Evolutionary conservation across 495 filamentous ascomycete species (phyloP), one percentile per base, ranked within the genome.

Genomic region (Penicillium canariense): DNA sequence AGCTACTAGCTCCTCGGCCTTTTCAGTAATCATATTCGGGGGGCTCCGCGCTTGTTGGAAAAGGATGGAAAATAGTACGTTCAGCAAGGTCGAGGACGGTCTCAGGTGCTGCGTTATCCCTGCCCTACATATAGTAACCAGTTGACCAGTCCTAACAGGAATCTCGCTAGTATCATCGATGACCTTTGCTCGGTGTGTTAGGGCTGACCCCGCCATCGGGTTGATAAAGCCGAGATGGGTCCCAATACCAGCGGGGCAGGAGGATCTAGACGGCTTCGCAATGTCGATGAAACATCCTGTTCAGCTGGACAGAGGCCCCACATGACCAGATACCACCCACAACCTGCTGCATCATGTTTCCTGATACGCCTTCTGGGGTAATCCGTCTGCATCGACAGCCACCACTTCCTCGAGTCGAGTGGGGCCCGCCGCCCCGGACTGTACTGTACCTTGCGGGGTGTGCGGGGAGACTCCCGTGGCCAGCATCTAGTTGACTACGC

Each of bases 11-110:
- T 57, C 54, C 31, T 50, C 38, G 4, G 25, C 2, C 31, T 56
- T 56, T 48, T 54, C 58, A 12, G 32, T 49, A 22, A 57, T 50
- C 54, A 57, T 61, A 1, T 44, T 47, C n/a, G n/a, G n/a, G n/a
- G n/a, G n/a, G n/a, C n/a, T n/a, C n/a, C n/a, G n/a, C n/a, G n/a
- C n/a, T n/a, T n/a, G n/a, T n/a, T n/a, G n/a, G n/a, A n/a, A n/a
- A n/a, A n/a, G n/a, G n/a, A n/a, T n/a, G n/a, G n/a, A n/a, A n/a
- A n/a, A n/a, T n/a, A n/a, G n/a, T 10, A 49, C 2, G 6, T 36
- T 18, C 14, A 36, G 30, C 10, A n/a, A 32, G 3, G 3, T 32
- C 3, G 17, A 20, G 28, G 34, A 11, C 5, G 5, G 15, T 0
- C 5, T 32, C n/a, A 15, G 45, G 18, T 17, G 30, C 18, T 22